phyloP scores from a whole-genome alignment of 2,329 filamentous ascomycete species.

The Aureobasidium leucospermi region DNA sequence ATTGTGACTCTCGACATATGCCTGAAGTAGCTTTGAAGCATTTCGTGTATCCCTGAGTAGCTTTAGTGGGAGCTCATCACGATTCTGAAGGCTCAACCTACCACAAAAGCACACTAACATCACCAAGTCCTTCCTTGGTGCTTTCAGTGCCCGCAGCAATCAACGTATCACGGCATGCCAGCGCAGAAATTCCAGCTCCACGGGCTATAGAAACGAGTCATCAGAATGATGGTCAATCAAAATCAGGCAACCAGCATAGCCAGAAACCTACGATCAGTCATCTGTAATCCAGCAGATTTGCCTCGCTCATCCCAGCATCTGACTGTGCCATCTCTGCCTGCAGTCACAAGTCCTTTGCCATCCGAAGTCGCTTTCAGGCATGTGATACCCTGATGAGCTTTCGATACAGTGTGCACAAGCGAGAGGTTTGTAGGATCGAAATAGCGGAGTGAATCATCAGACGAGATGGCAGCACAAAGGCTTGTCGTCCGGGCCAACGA shows the following conservation, averaged over 20 bases:
- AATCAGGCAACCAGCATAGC: constrained; percentile 4
- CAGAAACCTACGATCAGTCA: constrained; percentile 10
- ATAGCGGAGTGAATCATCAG: constrained; percentile 62
- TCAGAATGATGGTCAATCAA: background rate
- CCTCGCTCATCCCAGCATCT: constrained; percentile 57
- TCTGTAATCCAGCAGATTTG: constrained; percentile 29
- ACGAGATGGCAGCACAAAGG: constrained; percentile 55
- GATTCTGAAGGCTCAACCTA: background rate
- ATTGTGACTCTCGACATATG: constrained; percentile 41
- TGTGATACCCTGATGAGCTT: constrained; percentile 53
- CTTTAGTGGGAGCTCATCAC: background rate
- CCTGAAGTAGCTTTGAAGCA: constrained; percentile 28
- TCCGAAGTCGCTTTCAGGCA: constrained; percentile 43
- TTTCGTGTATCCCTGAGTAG: constrained; percentile 35
- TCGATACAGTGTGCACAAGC: constrained; percentile 38
- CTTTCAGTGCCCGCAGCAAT: constrained; percentile 66
- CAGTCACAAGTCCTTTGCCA: constrained; percentile 53
- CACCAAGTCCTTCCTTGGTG: constrained; percentile 30
- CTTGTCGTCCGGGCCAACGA: constrained; percentile 39
- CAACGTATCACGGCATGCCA: constrained; percentile 55
- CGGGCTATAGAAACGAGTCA: constrained; percentile 16
- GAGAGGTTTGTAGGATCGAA: constrained; percentile 54
- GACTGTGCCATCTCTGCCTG: constrained; percentile 64
- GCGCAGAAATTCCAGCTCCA: constrained; percentile 52
- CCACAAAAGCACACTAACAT: constrained; percentile 30